Evolutionary conservation across 179 eudicot species (phyloP), one percentile per base, ranked within the genome.

Genomic region (Beta macrorhiza): DNA sequence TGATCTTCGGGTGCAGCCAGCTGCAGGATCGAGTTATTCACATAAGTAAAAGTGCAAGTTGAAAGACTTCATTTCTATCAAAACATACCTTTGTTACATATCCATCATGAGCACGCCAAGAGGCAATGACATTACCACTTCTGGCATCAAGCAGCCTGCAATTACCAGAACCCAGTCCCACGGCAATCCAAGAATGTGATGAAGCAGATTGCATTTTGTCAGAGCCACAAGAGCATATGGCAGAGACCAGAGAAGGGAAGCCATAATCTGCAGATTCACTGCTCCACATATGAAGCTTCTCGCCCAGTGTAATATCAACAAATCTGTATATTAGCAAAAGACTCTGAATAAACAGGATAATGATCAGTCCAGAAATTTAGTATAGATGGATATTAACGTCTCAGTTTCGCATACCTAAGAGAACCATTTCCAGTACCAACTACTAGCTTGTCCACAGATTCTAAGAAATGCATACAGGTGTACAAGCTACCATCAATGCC

Each of bases 61-160:
- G 47, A 62, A 45, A 61, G 7, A 78, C 7, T 45, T 58, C 17
- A 70, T 68, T 61, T 37, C 45, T 49, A 61, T 68, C 56, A 79
- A 61, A 67, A 65, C 78, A 72, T 91, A 94, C 99, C 96, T 93
- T 92, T 10, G 98, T 96, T 62, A 96, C 88, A 79, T 92, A 93
- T 84, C 93, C 99, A 88, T 93, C 98, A 88, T 96, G 99, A 72
- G 97, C 99, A 82, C 90, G 91, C 99, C 99, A 96, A 5, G 98
- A 90, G 63, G 93, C 83, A 83, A 94, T 85, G 75, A 94, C 87
- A 86, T 90, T 87, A 80, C 99, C 99, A 87, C 96, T 94, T 84
- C 98, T 91, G 80, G 89, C 77, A 85, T 96, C 99, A 83, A 94
- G 90, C 82, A 96, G 87, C 86, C 84, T 90, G 87, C 98, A 94